These are phyloP conservation scores for Cicer judaicum DNA, from an alignment of 306 rosid species.

Conservation along the genomic window DNA sequence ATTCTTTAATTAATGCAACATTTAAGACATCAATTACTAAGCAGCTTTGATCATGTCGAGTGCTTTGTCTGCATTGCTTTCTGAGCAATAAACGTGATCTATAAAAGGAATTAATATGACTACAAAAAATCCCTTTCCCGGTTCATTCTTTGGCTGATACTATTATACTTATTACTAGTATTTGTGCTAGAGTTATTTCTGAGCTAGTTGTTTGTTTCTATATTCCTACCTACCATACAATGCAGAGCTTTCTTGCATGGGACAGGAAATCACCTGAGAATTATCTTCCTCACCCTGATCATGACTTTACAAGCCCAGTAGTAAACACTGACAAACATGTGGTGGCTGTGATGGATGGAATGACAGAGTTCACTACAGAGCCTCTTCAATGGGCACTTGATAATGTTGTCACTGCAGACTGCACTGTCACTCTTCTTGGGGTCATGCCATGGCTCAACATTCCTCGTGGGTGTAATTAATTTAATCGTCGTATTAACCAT, in stretches of 20 bases:
- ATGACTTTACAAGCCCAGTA: conserved; percentile 36
- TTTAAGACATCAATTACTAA: conserved; percentile 10
- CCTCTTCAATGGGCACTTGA: conserved; percentile 59
- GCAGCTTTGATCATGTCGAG: conserved; percentile 33
- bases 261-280: conserved; percentile 9
- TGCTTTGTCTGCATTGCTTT: background rate
- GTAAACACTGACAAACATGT: conserved; percentile 42
- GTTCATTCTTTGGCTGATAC: background rate
- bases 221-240: background rate
- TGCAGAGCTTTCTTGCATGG: conserved; percentile 17
- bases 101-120: conserved; percentile 15
- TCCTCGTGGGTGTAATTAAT: conserved; percentile 46
- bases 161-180: background rate
- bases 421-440: conserved; percentile 60
- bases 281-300: conserved; percentile 14
- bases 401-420: conserved; percentile 50
- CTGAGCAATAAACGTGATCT: background rate
- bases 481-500: background rate
- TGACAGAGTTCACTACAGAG: conserved; percentile 58
- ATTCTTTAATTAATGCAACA: background rate
- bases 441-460: conserved; percentile 72
- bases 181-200: background rate
- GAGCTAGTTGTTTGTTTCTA: conserved; percentile 3
- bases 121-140: conserved; percentile 28
- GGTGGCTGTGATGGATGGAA: conserved; percentile 67